Conservation (phyloP, 73 alveolate genomes). For the Tetrahymena thermophila region DNA sequence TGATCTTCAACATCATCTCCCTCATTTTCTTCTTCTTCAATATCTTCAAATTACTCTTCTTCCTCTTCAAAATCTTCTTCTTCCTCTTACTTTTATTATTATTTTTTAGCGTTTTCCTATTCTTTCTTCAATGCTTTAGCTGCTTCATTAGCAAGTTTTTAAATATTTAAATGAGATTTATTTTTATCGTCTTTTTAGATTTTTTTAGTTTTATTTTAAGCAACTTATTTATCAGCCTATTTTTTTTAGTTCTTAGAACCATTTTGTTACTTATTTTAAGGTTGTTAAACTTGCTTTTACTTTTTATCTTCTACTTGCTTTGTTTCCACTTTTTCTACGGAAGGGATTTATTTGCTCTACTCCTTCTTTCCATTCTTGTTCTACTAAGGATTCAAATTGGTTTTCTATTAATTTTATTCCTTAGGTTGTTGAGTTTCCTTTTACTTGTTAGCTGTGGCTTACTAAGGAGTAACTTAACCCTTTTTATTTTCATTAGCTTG, state of each 20-base stretch:
- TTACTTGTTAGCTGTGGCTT: neutral
- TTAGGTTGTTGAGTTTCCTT: neutral
- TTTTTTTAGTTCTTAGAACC: neutral
- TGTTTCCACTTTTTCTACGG: neutral
- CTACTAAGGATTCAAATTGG: neutral
- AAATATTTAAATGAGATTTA: neutral
- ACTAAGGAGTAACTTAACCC: neutral
- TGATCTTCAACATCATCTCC: neutral
- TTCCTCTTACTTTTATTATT: neutral
- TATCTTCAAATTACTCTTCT: neutral
- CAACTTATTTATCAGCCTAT: neutral
- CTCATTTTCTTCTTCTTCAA: neutral
- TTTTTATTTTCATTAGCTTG: neutral
- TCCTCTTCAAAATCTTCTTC: neutral
- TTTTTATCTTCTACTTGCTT: neutral
- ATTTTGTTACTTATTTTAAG: neutral
- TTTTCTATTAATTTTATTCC: neutral
- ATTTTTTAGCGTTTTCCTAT: neutral
- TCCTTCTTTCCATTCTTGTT: neutral
- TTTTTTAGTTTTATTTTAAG: neutral
- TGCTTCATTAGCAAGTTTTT: neutral
- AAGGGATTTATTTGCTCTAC: neutral
- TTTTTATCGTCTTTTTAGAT: neutral
- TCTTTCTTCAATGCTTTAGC: neutral
- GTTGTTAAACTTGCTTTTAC: neutral